Percentiles rank a stretch among this genome's conserved stretches.
These are phyloP conservation scores for Aureobasidium sp. DNA, from an alignment of 2,329 filamentous ascomycete genomes.

Conservation along the genomic window DNA sequence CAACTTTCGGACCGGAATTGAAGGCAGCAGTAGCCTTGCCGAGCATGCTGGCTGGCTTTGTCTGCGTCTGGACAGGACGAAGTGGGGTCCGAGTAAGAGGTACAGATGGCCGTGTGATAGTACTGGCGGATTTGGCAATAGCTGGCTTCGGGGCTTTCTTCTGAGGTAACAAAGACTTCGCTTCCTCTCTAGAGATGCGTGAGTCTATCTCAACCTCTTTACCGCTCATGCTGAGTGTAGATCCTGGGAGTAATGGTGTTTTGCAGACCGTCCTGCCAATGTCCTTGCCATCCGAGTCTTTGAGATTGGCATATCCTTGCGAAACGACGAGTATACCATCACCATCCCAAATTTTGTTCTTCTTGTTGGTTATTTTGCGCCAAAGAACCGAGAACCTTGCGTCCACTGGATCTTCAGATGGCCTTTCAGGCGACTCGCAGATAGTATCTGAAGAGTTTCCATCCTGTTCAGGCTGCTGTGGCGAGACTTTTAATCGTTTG, in stretches of 20 bases:
- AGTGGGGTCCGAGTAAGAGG: conserved; percentile 8
- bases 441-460: conserved; percentile 17
- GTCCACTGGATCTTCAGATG: conserved; percentile 25
- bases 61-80: conserved; percentile 1
- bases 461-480: conserved; percentile 22
- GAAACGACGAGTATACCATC: conserved; percentile 56
- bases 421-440: conserved; percentile 13
- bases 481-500: conserved; percentile 3
- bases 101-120: conserved; percentile 1
- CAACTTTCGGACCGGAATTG: conserved; percentile 23
- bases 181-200: conserved; percentile 53
- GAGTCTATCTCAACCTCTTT: conserved; percentile 63
- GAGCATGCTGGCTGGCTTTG: conserved; percentile 10
- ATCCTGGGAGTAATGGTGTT: conserved; percentile 51
- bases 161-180: conserved; percentile 31
- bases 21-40: neutral
- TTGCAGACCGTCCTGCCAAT: conserved; percentile 52
- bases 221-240: conserved; percentile 52
- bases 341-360: conserved; percentile 71
- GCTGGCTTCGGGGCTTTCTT: neutral
- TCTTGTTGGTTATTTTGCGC: conserved; percentile 63
- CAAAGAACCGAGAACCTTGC: conserved; percentile 40
- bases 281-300: conserved; percentile 55
- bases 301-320: conserved; percentile 51
- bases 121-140: neutral